Percentiles rank a stretch among this genome's conserved stretches.
Evolutionary conservation across 768 basidiomycete species (phyloP).

Genomic region (Macrolepiota dolichaula): DNA sequence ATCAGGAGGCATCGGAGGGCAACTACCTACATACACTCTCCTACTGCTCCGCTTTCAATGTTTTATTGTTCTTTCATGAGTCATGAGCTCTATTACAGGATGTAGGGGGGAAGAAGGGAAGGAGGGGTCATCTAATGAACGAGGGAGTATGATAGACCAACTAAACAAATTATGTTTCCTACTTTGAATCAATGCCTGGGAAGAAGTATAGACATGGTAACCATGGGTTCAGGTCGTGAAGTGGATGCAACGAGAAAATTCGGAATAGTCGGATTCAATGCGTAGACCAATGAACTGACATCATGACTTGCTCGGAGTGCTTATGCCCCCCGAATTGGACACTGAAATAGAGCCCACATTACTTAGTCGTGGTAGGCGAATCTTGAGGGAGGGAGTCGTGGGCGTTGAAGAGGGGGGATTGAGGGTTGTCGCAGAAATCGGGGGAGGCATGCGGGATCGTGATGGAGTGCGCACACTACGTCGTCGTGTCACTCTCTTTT

Average conservation of each 20-base stretch:
- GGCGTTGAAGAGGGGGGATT: slow-evolving; percentile 15
- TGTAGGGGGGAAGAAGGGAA: not conserved
- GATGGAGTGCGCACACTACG: slow-evolving; percentile 28
- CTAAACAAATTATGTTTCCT: slow-evolving; percentile 9
- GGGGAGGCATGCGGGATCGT: slow-evolving; percentile 12
- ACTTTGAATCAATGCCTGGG: slow-evolving; percentile 3
- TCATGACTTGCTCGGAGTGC: slow-evolving; percentile 25
- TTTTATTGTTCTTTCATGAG: not conserved
- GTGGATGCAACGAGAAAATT: not conserved
- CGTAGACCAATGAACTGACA: not conserved
- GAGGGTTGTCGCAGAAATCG: slow-evolving; percentile 22
- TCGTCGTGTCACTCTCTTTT: slow-evolving; percentile 24
- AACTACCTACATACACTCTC: not conserved
- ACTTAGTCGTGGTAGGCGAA: slow-evolving; percentile 49
- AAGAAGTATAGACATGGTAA: not conserved
- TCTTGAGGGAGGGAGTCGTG: slow-evolving; percentile 49
- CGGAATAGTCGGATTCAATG: not conserved
- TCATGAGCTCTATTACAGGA: slow-evolving; percentile 2
- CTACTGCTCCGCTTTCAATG: not conserved
- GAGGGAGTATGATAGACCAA: slow-evolving; percentile 8
- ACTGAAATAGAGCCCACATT: slow-evolving; percentile 19
- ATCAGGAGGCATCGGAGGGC: not conserved
- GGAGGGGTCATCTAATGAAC: not conserved
- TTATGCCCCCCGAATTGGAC: slow-evolving; percentile 19
- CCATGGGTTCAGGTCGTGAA: not conserved